Conservation (phyloP, 306 rosid species). For the Mimosa bimucronata region DNA sequence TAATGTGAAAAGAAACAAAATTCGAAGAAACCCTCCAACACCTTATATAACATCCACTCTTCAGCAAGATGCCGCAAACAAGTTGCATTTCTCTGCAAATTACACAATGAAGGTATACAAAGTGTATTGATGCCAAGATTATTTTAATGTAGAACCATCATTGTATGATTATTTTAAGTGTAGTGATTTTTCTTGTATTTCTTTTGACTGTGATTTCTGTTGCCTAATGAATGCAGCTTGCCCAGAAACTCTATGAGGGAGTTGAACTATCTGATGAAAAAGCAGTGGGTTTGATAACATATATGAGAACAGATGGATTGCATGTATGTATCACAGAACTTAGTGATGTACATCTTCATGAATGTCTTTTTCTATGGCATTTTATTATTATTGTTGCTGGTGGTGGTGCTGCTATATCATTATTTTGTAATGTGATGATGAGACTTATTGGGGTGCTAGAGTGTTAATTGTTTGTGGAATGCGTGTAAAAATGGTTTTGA, state of each 20-base stretch:
- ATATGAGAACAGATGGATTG: conserved; percentile 87
- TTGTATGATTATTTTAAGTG: conserved; percentile 14
- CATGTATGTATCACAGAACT: conserved; percentile 72
- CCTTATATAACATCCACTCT: conserved; percentile 96
- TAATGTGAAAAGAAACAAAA: conserved; percentile 58
- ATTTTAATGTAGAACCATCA: conserved; percentile 24
- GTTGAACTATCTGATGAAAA: conserved; percentile 77
- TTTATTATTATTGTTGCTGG: neutral
- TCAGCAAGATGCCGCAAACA: conserved; percentile 97
- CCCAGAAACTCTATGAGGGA: conserved; percentile 96
- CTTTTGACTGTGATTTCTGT: conserved; percentile 29
- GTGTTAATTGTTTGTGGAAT: conserved; percentile 14
- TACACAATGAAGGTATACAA: conserved; percentile 82
- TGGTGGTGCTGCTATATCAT: neutral
- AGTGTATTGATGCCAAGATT: conserved; percentile 26
- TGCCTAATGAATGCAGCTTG: conserved; percentile 68
- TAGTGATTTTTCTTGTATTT: conserved; percentile 22
- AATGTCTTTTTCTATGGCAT: neutral
- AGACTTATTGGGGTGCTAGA: neutral
- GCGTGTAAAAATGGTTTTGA: neutral
- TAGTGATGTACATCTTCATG: conserved; percentile 14
- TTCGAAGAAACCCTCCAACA: conserved; percentile 81
- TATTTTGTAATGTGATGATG: conserved; percentile 5
- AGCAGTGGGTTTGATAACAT: conserved; percentile 86
- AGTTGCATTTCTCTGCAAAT: conserved; percentile 67